Percentiles rank a stretch among this genome's conserved stretches.
phyloP scores from a whole-genome alignment of 1,139 yeast species.

The Candida sojae region DNA sequence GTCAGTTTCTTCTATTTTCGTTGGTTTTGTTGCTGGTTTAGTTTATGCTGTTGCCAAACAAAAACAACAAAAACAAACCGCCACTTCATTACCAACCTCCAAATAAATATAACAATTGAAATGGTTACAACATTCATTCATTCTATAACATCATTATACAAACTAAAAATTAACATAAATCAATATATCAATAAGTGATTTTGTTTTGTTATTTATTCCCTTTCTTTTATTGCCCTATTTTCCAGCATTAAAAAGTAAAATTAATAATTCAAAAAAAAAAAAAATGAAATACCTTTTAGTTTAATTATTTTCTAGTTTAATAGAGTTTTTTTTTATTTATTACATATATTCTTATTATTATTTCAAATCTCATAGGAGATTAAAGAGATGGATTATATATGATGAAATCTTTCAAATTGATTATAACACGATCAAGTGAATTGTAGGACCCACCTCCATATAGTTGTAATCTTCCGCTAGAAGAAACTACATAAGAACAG shows the following conservation, averaged over 20 bases:
- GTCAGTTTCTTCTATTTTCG: constrained; percentile 84
- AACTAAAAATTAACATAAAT: neutral
- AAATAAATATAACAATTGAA: constrained; percentile 8
- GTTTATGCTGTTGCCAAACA: constrained; percentile 93
- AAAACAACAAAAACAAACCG: constrained; percentile 53
- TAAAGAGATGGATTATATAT: too few species aligned
- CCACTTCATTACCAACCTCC: constrained; percentile 14
- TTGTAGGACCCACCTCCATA: too few species aligned
- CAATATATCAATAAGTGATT: neutral
- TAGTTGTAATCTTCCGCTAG: too few species aligned
- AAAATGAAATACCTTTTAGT: neutral
- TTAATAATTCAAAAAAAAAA: neutral
- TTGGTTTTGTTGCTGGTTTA: constrained; percentile 93
- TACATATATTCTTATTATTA: neutral
- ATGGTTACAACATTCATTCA: neutral
- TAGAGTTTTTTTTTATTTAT: neutral
- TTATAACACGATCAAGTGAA: too few species aligned
- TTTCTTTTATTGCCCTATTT: neutral
- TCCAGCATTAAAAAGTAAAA: neutral
- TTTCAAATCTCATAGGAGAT: neutral
- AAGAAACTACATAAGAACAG: too few species aligned
- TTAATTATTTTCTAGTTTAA: neutral
- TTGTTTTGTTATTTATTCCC: too few species aligned
- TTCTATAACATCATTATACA: neutral
- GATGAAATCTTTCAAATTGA: too few species aligned